Evolutionary conservation across 2,329 filamentous ascomycete species (phyloP).

Genomic region (Ceratocystiopsis brevicomis): DNA sequence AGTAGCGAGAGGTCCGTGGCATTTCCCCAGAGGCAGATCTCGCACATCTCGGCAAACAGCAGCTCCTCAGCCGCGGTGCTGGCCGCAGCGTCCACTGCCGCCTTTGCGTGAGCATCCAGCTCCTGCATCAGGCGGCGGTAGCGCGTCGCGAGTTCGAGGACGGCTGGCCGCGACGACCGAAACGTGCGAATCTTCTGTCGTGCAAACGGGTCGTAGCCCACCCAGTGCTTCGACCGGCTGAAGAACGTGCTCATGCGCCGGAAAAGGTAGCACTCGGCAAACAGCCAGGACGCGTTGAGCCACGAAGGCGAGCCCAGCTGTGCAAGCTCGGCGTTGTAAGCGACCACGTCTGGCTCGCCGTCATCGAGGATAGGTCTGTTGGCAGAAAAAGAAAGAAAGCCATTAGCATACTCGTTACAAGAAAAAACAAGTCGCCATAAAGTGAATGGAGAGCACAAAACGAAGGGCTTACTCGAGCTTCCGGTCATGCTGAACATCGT

Average conservation of each 20-base stretch:
- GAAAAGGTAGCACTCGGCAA: conserved; percentile 85
- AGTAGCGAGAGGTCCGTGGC: conserved; percentile 85
- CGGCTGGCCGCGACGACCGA: conserved; percentile 65
- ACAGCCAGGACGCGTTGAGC: conserved; percentile 79
- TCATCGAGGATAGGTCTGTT: conserved; percentile 34
- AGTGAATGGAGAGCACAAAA: no score
- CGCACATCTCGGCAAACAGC: conserved; percentile 80
- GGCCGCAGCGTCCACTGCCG: conserved; percentile 41
- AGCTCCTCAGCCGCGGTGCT: conserved; percentile 54
- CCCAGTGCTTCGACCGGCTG: conserved; percentile 62
- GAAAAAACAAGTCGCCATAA: no score
- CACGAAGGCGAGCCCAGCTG: conserved; percentile 56
- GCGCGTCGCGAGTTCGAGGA: conserved; percentile 23
- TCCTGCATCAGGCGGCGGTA: conserved; percentile 44
- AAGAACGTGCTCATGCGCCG: conserved; percentile 71
- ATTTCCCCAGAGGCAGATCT: conserved; percentile 95
- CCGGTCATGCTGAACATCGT: conserved; percentile 83
- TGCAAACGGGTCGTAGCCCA: conserved; percentile 72
- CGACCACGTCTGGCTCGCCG: conserved; percentile 51
- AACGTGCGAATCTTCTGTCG: conserved; percentile 85
- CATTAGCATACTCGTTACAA: no score
- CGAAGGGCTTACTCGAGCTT: conserved; percentile 24
- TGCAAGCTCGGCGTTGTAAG: conserved; percentile 74
- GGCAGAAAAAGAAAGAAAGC: no score
- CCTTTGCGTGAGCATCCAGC: conserved; percentile 32